Base-by-base conservation (phyloP, 1,284 basidiomycete genomes). In the Pholiota adiposa region DNA sequence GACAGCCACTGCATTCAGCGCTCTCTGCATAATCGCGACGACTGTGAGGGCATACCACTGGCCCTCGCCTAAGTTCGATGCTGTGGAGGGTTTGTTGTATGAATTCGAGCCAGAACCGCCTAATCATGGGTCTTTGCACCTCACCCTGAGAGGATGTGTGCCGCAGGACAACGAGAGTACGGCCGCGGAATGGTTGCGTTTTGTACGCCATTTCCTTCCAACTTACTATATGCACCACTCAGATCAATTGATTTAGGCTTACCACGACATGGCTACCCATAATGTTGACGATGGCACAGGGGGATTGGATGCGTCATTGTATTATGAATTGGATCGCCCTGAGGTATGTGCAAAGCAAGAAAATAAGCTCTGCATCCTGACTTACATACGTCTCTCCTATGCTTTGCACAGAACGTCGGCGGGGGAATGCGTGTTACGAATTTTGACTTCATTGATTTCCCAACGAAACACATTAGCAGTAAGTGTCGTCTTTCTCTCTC, bases 251-350 rank as follows among this genome's bases (percentile, higher is more conserved):
- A n/a, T n/a, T n/a, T n/a, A 51, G 72, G 71, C 71, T 1, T 74
- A 69, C 48, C 73, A 74, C 40, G 72, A 73, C 58, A 65, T 66
- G 59, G 66, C 70, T 3, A 72, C 71, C 2, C 67, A 70, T 51
- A 64, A 72, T 54, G 59, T 56, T 4, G 58, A 61, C 16, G 53
- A 60, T 19, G 73, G 73, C 2, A 67, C 66, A 12, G 72, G 72
- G 4, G 72, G 72, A 1, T 36, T 72, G 11, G 73, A 74, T 54
- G 67, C 61, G 1, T 72, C 71, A 0, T 67, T 74, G 12, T 66
- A 63, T 21, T 73, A 65, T 59, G 73, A 74, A 41, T 53, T 71
- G 3, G 68, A 70, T 50, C 54, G 71, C 27, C 48, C 43, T 7
- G 69, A 72, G 67, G 70, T 73, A 52, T 23, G 49, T 41, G 7